Percentiles rank a stretch among this genome's conserved stretches.
These are phyloP conservation scores for Gamsiella multidivaricata DNA, from an alignment of 192 early-diverging fungal species.

Conservation along the genomic window DNA sequence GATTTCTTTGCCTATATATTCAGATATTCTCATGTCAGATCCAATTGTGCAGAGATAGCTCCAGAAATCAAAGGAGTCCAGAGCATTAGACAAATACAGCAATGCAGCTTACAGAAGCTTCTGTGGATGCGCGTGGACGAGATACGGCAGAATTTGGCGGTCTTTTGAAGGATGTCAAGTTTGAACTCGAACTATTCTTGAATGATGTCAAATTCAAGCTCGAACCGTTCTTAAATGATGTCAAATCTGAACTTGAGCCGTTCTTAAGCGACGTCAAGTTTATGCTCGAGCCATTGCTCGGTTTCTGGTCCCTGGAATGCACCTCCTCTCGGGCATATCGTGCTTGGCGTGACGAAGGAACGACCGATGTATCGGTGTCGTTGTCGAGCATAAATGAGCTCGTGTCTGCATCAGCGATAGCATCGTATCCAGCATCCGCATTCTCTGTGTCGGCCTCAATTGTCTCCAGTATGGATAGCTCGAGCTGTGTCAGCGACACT, in stretches of 20 bases:
- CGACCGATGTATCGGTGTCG: conserved; percentile 4
- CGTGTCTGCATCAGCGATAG: conserved; percentile 36
- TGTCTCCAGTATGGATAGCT: conserved; percentile 41
- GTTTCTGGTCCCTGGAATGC: background rate
- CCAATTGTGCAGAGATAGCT: too few species aligned
- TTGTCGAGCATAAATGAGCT: conserved; percentile 48
- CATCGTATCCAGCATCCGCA: conserved; percentile 6
- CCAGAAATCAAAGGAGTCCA: too few species aligned
- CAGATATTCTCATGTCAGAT: too few species aligned
- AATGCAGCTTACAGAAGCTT: conserved; percentile 6
- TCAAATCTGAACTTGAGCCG: background rate
- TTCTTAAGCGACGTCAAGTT: too few species aligned
- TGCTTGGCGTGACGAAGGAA: background rate
- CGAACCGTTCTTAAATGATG: conserved; percentile 10
- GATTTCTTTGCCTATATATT: conserved; percentile 13
- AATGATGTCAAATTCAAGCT: background rate
- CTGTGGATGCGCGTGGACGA: conserved; percentile 40
- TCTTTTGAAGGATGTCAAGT: background rate
- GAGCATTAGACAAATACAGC: too few species aligned
- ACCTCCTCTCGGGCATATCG: conserved; percentile 2
- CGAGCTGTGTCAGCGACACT: conserved; percentile 29
- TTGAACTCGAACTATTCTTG: conserved; percentile 5
- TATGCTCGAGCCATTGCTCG: background rate
- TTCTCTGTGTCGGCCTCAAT: conserved; percentile 48
- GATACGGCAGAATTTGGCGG: background rate